Evolutionary conservation across 2,329 filamentous ascomycete genomes (phyloP), one percentile per base, ranked within the genome.

Genomic region (Nigrospora oryzae): DNA sequence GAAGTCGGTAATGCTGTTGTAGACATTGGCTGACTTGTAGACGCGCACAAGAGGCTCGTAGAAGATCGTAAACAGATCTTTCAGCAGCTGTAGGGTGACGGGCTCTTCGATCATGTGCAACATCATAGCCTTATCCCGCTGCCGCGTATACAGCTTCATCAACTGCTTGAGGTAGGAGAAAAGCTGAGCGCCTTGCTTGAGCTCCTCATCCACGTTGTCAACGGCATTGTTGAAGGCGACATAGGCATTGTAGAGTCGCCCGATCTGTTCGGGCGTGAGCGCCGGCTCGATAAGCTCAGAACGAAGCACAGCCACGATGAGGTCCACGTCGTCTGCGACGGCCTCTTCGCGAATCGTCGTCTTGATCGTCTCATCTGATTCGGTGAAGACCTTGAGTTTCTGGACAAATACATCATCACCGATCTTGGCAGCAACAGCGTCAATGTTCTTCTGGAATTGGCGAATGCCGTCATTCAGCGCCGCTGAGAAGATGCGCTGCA

Each of bases 1-100:
- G 68, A 98, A 97, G 64, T 98, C 93, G 1, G 91, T 97, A 48
- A 98, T 91, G 60, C 87, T 94, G 70, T 83, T 93, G 73, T 97
- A 97, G 23, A 98, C 91, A 56, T 97, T 98, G 52, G 93, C 93
- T 16, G 90, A 95, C 68, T 97, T 98, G 74, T 98, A 98, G 0
- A 98, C 93, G 40, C 93, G 80, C 14, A 98, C 89, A 17, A 98
- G 81, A 0, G 93, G 93, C 62, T 98, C 93, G 66, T 98, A 98
- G 69, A 98, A 98, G 61, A 98, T 97, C 32, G 89, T 95, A 63
- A 98, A 97, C 19, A 98, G 75, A 58, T 98, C 93, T 40, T 89
- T 82, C 75, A 98, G 93, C 28, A 98, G 76, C 60, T 94, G 86
- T n/a, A 98, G 74, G 0, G 93, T 97, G n/a, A 91, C 90, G 0